Evolutionary conservation across 129 eudicot species (phyloP).

Genomic region (Silybum marianum): DNA sequence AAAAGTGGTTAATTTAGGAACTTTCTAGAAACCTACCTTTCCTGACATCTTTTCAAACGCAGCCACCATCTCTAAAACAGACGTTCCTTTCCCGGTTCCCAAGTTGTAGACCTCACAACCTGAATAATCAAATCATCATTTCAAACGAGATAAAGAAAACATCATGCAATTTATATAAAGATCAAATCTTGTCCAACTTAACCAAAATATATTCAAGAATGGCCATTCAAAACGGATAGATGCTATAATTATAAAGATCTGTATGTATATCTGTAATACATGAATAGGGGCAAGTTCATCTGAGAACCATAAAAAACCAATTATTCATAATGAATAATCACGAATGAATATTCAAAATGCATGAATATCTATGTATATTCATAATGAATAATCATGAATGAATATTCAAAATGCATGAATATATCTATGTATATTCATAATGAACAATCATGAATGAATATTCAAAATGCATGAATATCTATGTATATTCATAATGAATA

Average conservation of each 20-base stretch:
- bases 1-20: neutral
- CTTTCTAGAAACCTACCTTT: slow-evolving; percentile 58
- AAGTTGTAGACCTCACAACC: slow-evolving; percentile 90
- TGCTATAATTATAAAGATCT: neutral
- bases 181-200: neutral
- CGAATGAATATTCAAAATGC: too few species aligned
- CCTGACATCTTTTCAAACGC: slow-evolving; percentile 90
- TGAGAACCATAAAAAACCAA: neutral
- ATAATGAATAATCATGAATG: neutral
- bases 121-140: slow-evolving; percentile 22
- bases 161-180: neutral
- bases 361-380: neutral
- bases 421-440: neutral
- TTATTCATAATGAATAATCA: neutral
- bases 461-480: neutral
- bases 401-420: too few species aligned
- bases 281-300: neutral
- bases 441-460: neutral
- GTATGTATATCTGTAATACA: neutral
- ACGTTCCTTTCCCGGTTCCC: slow-evolving; percentile 94
- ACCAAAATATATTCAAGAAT: neutral
- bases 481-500: neutral
- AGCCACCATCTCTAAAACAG: slow-evolving; percentile 92
- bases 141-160: slow-evolving; percentile 1
- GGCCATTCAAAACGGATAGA: neutral